These are phyloP conservation scores for Heteromeles arbutifolia DNA, from an alignment of 306 rosid species.

Conservation along the genomic window DNA sequence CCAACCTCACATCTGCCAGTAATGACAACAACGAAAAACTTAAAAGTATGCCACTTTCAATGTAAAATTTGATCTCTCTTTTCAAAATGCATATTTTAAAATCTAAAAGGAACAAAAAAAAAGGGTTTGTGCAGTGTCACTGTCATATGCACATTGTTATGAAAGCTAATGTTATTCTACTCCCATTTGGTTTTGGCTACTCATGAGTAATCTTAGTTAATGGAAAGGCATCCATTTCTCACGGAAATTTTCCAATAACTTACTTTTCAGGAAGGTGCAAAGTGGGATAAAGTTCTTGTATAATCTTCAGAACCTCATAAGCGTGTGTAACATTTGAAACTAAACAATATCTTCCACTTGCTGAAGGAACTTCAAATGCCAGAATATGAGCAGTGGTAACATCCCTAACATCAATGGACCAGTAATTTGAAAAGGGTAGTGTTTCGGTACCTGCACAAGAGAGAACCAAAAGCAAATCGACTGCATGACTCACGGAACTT, in stretches of 20 bases:
- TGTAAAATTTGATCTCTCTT: neutral
- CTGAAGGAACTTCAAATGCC: slow-evolving; percentile 23
- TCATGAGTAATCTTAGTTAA: no score
- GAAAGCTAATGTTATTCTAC: no score
- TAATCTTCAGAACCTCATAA: neutral
- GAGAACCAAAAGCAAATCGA: neutral
- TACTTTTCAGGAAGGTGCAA: slow-evolving; percentile 4
- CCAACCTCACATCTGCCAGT: slow-evolving; percentile 10
- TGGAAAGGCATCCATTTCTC: neutral
- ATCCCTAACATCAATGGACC: slow-evolving; percentile 13
- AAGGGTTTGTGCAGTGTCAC: neutral
- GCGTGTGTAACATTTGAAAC: neutral
- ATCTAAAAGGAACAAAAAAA: no score
- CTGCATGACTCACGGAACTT: neutral
- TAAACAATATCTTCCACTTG: slow-evolving; percentile 25
- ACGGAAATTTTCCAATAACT: neutral
- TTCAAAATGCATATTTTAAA: no score
- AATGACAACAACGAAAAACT: neutral
- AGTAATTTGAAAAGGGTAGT: neutral
- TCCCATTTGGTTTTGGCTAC: no score
- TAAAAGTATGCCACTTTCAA: neutral
- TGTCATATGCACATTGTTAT: no score
- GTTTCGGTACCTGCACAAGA: neutral
- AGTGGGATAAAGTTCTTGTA: slow-evolving; percentile 6
- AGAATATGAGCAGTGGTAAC: slow-evolving; percentile 14